Conservation (phyloP, 2,329 filamentous ascomycete genomes). For the Nakataea oryzae region DNA sequence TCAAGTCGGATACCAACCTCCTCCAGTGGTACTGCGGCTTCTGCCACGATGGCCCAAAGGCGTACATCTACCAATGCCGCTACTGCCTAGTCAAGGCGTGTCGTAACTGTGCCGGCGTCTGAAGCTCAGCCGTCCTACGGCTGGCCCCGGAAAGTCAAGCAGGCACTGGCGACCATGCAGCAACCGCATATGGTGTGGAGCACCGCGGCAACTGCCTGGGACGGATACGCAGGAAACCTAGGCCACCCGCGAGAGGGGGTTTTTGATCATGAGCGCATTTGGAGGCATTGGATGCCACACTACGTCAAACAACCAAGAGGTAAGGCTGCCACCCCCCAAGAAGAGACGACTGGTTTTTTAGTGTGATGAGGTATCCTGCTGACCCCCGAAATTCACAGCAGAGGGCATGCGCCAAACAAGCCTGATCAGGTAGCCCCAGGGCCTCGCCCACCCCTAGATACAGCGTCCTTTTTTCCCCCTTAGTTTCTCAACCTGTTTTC, state of each 20-base stretch:
- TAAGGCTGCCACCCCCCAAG: neutral
- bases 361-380: neutral
- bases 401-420: neutral
- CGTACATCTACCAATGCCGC: neutral
- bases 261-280: too few species aligned
- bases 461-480: neutral
- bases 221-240: neutral
- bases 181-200: neutral
- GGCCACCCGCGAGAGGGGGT: neutral
- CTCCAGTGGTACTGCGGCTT: neutral
- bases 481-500: too few species aligned
- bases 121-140: too few species aligned
- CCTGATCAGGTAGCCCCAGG: neutral
- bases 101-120: neutral
- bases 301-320: neutral
- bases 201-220: too few species aligned
- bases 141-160: too few species aligned
- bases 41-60: neutral
- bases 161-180: neutral
- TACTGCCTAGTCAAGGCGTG: neutral
- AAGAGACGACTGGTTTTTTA: neutral
- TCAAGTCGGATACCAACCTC: neutral
- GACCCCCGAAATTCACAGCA: neutral
- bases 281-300: neutral
- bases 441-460: too few species aligned